These are phyloP conservation scores for Arthrobotrys pseudoclavata DNA, from an alignment of 2,329 filamentous ascomycete genomes.

Conservation along the genomic window DNA sequence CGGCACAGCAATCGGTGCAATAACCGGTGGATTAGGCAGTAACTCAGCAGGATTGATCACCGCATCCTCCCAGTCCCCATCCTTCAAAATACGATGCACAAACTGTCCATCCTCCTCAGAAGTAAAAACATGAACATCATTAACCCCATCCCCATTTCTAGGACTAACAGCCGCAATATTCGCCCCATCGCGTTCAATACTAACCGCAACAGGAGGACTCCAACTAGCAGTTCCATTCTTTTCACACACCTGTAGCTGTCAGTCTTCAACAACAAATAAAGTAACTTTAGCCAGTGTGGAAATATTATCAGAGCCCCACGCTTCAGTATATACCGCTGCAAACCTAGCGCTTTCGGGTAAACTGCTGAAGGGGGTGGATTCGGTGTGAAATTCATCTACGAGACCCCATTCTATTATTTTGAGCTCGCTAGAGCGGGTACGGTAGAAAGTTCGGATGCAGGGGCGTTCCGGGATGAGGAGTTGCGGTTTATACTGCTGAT, in stretches of 20 bases:
- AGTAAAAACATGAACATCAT: constrained; percentile 23
- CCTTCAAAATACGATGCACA: neutral
- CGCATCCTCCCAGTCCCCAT: neutral
- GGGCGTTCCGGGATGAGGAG: constrained; percentile 1
- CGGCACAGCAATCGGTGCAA: neutral
- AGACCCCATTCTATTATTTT: constrained; percentile 1
- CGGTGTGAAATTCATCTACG: neutral
- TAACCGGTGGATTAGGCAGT: neutral
- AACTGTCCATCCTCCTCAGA: constrained; percentile 5
- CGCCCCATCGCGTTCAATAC: neutral
- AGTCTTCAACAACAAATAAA: constrained; percentile 8
- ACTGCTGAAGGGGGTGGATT: neutral
- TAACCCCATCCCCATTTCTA: neutral
- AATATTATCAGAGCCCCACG: neutral
- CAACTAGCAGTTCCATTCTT: neutral
- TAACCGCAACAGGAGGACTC: neutral
- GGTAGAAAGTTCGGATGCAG: constrained; percentile 7
- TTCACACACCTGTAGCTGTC: neutral
- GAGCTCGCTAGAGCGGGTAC: neutral
- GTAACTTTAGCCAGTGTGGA: neutral
- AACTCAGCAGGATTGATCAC: neutral
- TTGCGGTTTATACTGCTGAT: neutral
- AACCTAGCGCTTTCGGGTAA: neutral
- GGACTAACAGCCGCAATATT: constrained; percentile 9
- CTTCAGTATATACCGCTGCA: neutral